Conservation (phyloP, 352 stramenopile genomes). For the Aphanomyces astaci region DNA sequence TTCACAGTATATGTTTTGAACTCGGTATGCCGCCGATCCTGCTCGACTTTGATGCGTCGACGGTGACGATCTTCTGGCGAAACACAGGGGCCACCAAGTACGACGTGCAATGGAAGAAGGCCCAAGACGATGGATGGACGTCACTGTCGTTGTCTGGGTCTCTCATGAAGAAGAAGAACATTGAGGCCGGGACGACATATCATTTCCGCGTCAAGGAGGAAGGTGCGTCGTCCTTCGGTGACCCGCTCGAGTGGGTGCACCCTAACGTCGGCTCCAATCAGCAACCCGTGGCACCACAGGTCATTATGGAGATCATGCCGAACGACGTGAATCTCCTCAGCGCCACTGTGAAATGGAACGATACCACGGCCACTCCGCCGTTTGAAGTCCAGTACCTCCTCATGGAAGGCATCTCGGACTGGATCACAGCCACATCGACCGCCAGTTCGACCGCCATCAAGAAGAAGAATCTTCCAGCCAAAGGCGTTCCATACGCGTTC, state of each 20-base stretch:
- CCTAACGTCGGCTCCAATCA: not conserved
- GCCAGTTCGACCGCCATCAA: constrained; percentile 4
- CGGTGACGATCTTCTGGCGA: constrained; percentile 15
- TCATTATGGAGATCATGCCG: constrained; percentile 16
- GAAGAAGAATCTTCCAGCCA: constrained; percentile 14
- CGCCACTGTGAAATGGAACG: constrained; percentile 6
- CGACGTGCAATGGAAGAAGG: constrained; percentile 17
- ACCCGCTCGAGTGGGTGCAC: constrained; percentile 1
- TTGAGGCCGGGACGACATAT: constrained; percentile 2
- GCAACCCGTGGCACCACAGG: not conserved
- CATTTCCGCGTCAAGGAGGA: constrained; percentile 16
- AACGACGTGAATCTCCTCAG: constrained; percentile 9
- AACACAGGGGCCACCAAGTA: not conserved
- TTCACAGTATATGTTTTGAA: too few species aligned
- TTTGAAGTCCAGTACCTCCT: constrained; percentile 12
- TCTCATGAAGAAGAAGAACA: constrained; percentile 22
- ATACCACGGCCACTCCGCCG: not conserved
- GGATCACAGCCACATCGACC: constrained; percentile 5
- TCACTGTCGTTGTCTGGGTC: constrained; percentile 4
- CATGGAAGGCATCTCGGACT: constrained; percentile 13
- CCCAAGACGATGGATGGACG: not conserved
- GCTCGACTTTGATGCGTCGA: constrained; percentile 10
- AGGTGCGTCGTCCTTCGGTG: not conserved
- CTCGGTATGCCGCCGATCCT: not conserved
- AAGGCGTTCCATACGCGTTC: not conserved